Evolutionary conservation across 805 yeast species (phyloP).

Genomic region (Lipomyces spencermartinsiae): DNA sequence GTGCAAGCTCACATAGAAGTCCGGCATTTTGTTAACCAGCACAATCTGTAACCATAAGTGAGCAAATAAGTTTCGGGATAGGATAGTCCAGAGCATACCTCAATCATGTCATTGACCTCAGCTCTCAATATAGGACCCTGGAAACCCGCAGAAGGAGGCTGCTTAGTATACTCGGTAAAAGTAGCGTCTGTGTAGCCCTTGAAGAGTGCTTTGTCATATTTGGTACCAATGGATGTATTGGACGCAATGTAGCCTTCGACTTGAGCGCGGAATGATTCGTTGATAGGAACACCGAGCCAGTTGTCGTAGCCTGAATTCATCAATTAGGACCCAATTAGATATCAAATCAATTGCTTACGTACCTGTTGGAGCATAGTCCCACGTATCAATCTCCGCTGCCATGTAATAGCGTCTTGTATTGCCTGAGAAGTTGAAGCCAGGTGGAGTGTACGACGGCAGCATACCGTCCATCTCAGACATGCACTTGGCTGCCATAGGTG

Average conservation of each 20-base stretch:
- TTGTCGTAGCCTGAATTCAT: conserved; percentile 2
- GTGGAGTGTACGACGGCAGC: not conserved
- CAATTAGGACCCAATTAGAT: not conserved
- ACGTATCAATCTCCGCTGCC: conserved; percentile 16
- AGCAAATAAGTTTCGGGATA: not conserved
- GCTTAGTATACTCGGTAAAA: conserved; percentile 1
- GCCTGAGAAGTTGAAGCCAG: conserved; percentile 12
- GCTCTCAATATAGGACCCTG: conserved; percentile 11
- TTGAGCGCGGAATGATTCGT: conserved; percentile 13
- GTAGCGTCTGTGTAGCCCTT: conserved; percentile 4
- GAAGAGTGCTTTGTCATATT: conserved; percentile 7
- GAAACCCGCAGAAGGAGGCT: conserved; percentile 1
- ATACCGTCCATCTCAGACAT: not conserved
- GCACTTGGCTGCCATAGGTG: not conserved
- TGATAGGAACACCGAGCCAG: conserved; percentile 6
- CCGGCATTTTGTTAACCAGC: conserved; percentile 5
- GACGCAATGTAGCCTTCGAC: not conserved
- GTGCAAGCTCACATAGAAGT: conserved; percentile 9
- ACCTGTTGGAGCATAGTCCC: conserved; percentile 14
- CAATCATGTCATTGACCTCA: conserved; percentile 14
- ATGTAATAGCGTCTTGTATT: conserved; percentile 7
- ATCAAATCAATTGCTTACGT: not conserved
- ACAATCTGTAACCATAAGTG: not conserved
- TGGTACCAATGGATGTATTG: conserved; percentile 3
- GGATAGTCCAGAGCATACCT: not conserved